Percentiles rank a stretch among this genome's conserved stretches.
Conservation (phyloP, 495 filamentous ascomycete genomes). For the Penicillium arizonense region DNA sequence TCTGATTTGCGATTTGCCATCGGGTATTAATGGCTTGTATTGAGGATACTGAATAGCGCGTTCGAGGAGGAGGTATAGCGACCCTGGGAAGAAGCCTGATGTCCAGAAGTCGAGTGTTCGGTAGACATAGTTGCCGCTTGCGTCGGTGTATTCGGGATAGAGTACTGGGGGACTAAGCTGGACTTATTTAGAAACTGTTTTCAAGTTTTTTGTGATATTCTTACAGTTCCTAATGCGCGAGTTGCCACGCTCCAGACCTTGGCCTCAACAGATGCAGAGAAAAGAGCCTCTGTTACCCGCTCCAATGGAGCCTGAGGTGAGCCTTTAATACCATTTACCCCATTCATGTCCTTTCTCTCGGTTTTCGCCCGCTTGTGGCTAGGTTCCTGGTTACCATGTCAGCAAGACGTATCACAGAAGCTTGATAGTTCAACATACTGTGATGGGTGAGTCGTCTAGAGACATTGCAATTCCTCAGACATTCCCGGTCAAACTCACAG, state of each 20-base stretch:
- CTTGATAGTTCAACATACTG: too few relatives aligned
- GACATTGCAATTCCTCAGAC: too few relatives aligned
- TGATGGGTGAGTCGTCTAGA: too few relatives aligned
- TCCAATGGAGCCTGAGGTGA: conserved; percentile 3
- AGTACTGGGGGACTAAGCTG: conserved; percentile 18
- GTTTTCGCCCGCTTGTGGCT: too few relatives aligned
- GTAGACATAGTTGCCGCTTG: conserved; percentile 29
- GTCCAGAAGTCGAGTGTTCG: conserved; percentile 35
- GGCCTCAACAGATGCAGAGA: conserved; percentile 23
- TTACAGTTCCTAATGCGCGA: conserved; percentile 13
- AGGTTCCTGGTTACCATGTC: too few relatives aligned
- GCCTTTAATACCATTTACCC: not conserved
- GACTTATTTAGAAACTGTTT: not conserved
- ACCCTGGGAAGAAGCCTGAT: conserved; percentile 39
- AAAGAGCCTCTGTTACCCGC: conserved; percentile 13
- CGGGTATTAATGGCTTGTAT: not conserved
- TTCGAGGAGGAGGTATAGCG: conserved; percentile 33
- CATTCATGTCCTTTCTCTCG: too few relatives aligned
- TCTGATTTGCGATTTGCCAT: not conserved
- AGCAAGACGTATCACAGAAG: too few relatives aligned
- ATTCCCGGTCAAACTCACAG: too few relatives aligned
- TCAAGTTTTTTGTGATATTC: not conserved
- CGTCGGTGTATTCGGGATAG: conserved; percentile 29
- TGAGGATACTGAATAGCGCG: conserved; percentile 3
- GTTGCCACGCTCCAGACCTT: conserved; percentile 35